Evolutionary conservation across 2,329 filamentous ascomycete species (phyloP), one percentile per base, ranked within the genome.

Genomic region (Zarea fungicola): DNA sequence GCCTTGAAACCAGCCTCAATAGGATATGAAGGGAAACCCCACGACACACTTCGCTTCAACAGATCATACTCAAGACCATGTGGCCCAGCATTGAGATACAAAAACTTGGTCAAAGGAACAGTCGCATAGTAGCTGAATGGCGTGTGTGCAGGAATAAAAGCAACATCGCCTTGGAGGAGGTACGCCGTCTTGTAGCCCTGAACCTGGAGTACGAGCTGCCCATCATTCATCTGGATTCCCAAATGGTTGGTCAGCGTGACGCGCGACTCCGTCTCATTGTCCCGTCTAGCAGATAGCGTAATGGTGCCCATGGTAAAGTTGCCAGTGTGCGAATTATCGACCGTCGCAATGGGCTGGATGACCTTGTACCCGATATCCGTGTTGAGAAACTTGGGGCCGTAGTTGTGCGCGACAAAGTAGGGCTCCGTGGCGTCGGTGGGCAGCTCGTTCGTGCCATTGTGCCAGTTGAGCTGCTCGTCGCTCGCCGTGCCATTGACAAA

Each of bases 211-310:
- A 47, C 51, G 14, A 60, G 55, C 44, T 57, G 54, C 3, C 60
- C 57, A 39, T 62, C 59, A 43, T 60, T 57, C 40, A 62, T 49
- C 53, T 60, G 60, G 34, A 62, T 51, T 13, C 55, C 58, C 26
- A 59, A 53, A 31, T 55, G 55, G 34, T 55, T 40, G 1, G 49
- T 44, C 42, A 55, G 46, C 14, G 28, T 55, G 2, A 50, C 54
- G 3, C 22, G 28, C 6, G 50, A 32, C 1, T 50, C 29, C 4
- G 49, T 53, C 40, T 56, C 48, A 18, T 55, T 54, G 16, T 51
- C 35, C 1, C 52, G 50, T 26, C 42, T 51, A 10, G 43, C 41
- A 3, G 54, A 55, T 39, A 58, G 31, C 39, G 49, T 57, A 37
- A 57, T 53, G 13, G 56, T 58, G 21, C 56, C 52, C 40, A 57